Base-by-base conservation (phyloP, 176 grass and related monocot species). In the Typha latifolia region DNA sequence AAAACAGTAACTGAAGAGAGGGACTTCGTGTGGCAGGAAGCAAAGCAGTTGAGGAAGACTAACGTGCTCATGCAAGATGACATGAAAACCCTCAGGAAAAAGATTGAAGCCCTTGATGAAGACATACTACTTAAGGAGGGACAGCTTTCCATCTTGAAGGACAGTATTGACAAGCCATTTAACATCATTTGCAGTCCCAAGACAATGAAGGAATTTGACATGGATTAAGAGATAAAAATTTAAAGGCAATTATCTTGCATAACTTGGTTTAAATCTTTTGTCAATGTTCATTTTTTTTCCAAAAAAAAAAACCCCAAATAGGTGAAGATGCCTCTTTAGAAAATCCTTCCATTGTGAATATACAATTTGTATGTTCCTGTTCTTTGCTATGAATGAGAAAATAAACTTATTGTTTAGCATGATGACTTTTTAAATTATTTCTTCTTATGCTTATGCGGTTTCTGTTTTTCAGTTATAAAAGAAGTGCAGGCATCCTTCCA, bases 121-220 rank as follows among this genome's bases (percentile, higher is more conserved):
- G 79, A 89, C 21, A 63, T 95, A 69, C 72, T 86, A 47, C 10
- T 88, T 4, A 96, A 96, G 71, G 92, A 96, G 32, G 92, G 88
- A 8, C 85, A 96, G 79, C 82, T 96, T 11, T 75, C 80, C 12
- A 96, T 96, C 32, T 74, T 96, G n/a, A 84, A 84, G 61, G 92
- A 96, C 43, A 85, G 80, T 62, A 66, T 78, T 50, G 67, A 78
- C 21, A 88, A 85, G 20, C 87, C 87, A 22, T 77, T 80, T 31
- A 79, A 77, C 66, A 19, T 78, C 48, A 65, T 78, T 22, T 78
- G 74, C 62, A 86, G 70, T 71, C 74, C 79, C 65, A 51, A 48
- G 18, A 52, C 78, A 19, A 11, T 78, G 47, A 81, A 78, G 53
- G 73, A 74, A 66, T 78, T 81, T 2, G 61, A 73, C 21, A 53